Percentiles rank a stretch among this genome's conserved stretches.
These are phyloP conservation scores for Penicillium sp. DNA, from an alignment of 2,329 filamentous ascomycete genomes.

Conservation along the genomic window DNA sequence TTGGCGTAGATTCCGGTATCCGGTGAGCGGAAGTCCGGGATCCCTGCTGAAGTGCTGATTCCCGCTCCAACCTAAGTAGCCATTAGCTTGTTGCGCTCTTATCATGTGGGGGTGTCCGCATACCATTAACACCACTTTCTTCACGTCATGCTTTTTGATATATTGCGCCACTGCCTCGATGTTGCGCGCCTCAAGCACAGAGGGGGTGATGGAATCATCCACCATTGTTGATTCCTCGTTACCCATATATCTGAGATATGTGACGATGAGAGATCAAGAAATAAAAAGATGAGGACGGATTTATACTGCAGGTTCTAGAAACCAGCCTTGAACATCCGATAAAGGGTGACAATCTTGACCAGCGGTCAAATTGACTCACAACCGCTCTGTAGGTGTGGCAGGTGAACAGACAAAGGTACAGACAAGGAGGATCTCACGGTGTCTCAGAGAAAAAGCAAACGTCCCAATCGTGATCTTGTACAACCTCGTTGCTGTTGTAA, in stretches of 20 bases:
- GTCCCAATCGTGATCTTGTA: background rate
- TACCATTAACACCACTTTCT: constrained; percentile 79
- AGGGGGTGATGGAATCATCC: constrained; percentile 64
- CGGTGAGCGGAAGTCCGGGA: constrained; percentile 93
- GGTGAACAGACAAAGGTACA: too few relatives aligned
- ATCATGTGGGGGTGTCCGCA: constrained; percentile 8
- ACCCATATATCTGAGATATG: constrained; percentile 64
- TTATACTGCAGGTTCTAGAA: background rate
- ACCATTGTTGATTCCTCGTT: constrained; percentile 74
- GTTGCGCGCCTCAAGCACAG: constrained; percentile 67
- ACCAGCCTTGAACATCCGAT: too few relatives aligned
- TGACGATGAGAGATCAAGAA: constrained; percentile 16
- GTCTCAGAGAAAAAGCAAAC: background rate
- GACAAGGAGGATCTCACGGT: too few relatives aligned
- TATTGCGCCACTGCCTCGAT: constrained; percentile 76
- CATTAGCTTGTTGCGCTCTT: constrained; percentile 5
- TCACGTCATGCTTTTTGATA: constrained; percentile 69
- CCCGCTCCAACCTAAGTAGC: constrained; percentile 72
- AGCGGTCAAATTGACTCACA: too few relatives aligned
- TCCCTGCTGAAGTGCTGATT: constrained; percentile 60
- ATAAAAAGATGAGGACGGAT: background rate
- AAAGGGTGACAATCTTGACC: too few relatives aligned
- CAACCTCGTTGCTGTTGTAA: background rate
- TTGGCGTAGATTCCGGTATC: constrained; percentile 94
- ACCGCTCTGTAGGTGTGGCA: too few relatives aligned